A percentile compares a stretch with the other conserved stretches of the same genome.
Conservation (phyloP, 805 yeast genomes). For the Tetrapisispora fleetii region DNA sequence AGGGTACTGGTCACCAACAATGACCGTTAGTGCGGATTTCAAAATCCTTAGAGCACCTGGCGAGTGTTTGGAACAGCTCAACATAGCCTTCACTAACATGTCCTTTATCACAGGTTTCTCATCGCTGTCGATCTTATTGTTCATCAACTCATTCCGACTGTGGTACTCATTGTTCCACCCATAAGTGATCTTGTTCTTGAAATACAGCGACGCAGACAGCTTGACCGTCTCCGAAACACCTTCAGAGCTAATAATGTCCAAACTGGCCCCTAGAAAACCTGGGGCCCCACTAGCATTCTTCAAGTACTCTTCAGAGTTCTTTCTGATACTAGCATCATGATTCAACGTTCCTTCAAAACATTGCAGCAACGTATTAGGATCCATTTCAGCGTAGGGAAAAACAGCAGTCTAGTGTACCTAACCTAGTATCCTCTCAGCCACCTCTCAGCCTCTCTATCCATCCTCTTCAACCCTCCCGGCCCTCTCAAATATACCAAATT, state of each 20-base stretch:
- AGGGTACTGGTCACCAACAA: conserved; percentile 44
- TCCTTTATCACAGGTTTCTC: conserved; percentile 70
- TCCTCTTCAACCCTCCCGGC: too few species aligned
- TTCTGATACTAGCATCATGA: conserved; percentile 50
- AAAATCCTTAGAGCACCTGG: conserved; percentile 34
- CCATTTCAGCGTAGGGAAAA: conserved; percentile 46
- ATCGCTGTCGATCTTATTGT: conserved; percentile 42
- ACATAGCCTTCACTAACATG: conserved; percentile 55
- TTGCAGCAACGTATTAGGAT: conserved; percentile 53
- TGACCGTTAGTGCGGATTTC: conserved; percentile 42
- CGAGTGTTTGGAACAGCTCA: conserved; percentile 33
- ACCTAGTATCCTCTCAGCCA: too few species aligned
- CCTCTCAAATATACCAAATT: too few species aligned
- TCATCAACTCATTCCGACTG: conserved; percentile 22
- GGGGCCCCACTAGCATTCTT: conserved; percentile 45
- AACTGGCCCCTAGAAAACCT: conserved; percentile 75
- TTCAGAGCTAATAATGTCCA: conserved; percentile 55
- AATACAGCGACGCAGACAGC: conserved; percentile 69
- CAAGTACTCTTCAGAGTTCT: conserved; percentile 61
- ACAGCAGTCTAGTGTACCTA: too few species aligned
- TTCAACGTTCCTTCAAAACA: conserved; percentile 75
- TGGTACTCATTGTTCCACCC: conserved; percentile 42
- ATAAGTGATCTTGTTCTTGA: conserved; percentile 62
- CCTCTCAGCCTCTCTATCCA: too few species aligned
- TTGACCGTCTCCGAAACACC: conserved; percentile 45